Percentiles rank a stretch among this genome's conserved stretches.
phyloP scores from a whole-genome alignment of 805 yeast species.

The Barnettozyma siamensis region DNA sequence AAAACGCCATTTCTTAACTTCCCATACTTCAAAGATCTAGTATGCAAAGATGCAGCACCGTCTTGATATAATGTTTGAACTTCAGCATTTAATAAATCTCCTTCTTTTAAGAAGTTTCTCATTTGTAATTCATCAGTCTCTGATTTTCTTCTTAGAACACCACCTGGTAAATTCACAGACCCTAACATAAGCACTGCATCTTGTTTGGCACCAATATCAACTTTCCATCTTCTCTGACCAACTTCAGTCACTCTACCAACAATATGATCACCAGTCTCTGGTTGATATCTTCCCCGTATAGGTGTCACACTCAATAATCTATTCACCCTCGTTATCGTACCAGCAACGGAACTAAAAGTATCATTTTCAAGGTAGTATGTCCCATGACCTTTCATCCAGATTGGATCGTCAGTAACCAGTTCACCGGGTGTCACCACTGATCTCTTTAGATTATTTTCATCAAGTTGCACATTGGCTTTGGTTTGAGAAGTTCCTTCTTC shows the following conservation, averaged over 20 bases:
- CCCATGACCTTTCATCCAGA: conserved; percentile 99
- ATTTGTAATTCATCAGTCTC: conserved; percentile 95
- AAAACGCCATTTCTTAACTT: conserved; percentile 89
- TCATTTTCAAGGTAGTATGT: conserved; percentile 72
- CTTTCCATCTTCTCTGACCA: conserved; percentile 92
- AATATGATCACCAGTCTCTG: conserved; percentile 95
- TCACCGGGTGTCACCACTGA: conserved; percentile 91
- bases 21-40: conserved; percentile 93
- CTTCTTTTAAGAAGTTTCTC: conserved; percentile 92
- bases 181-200: conserved; percentile 92
- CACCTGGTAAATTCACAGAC: conserved; percentile 95
- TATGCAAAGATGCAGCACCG: conserved; percentile 91
- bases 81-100: conserved; percentile 92
- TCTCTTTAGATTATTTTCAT: conserved; percentile 25
- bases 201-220: conserved; percentile 91
- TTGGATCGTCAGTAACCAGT: conserved; percentile 88
- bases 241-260: conserved; percentile 94
- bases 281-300: conserved; percentile 78
- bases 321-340: conserved; percentile 80
- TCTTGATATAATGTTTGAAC: conserved; percentile 85
- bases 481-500: conserved; percentile 16
- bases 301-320: conserved; percentile 82
- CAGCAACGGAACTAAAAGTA: conserved; percentile 90
- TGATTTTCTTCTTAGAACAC: conserved; percentile 86
- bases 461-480: conserved; percentile 21